Evolutionary conservation across 1,139 yeast genomes (phyloP), one percentile per base, ranked within the genome.

Genomic region (Pichia sp.): DNA sequence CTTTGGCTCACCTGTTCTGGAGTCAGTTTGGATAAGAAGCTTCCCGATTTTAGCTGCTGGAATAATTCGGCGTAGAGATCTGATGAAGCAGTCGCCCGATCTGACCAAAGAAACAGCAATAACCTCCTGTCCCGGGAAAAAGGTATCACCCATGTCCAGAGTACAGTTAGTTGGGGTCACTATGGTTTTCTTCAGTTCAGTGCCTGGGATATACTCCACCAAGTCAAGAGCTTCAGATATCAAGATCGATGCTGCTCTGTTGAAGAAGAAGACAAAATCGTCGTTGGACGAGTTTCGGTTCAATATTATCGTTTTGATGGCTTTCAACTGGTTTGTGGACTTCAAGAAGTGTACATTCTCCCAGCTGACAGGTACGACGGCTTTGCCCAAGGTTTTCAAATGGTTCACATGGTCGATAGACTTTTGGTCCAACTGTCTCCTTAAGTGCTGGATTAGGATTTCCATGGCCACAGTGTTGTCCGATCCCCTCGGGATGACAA

Each of bases 71-170:
- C 87, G 80, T 51, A 92, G 73, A 0, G 97, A 85, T 44, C 77
- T 78, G 79, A 87, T 85, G 66, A 92, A 92, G 66, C 97, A 89
- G 67, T 90, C 97, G 4, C 99, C 99, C 1, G 97, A 92, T 59
- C 97, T 77, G 48, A 93, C 84, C 51, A 92, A 82, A 58, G 86
- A 84, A 5, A 90, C 86, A 0, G 95, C 93, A 40, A 87, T 75
- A 8, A 88, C 71, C 29, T 78, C 76, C 56, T 80, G 81, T 38
- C 69, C 65, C 54, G 72, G 73, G 46, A 63, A 62, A 23, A 78
- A 67, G 0, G 92, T 83, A n/a, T 62, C 59, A 10, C 32, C 6
- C 13, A 49, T 45, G 4, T 44, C 16, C 0, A 71, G 53, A 52
- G 70, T 46, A 47, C 70, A 55, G 7, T 75, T 76, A 3, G 71